Percentiles rank a stretch among this genome's conserved stretches.
phyloP scores from a whole-genome alignment of 371 early-diverging fungal species.

The Cokeromyces recurvatus region DNA sequence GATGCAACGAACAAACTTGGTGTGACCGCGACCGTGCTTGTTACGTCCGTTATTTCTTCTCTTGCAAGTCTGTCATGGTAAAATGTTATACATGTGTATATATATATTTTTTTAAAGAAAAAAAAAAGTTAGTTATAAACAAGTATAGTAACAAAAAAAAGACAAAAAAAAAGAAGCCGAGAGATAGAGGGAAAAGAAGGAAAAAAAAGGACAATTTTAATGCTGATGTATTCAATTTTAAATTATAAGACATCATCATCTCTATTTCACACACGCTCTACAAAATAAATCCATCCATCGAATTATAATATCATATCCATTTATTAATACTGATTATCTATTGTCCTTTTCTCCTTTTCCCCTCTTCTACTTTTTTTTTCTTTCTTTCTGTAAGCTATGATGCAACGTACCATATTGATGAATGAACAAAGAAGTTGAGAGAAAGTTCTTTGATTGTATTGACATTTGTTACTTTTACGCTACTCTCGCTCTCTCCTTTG shows the following conservation, averaged over 20 bases:
- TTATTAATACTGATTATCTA: no score
- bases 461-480: neutral
- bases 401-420: conserved; percentile 28
- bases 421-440: conserved; percentile 31
- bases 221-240: no score
- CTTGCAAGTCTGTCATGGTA: conserved; percentile 76
- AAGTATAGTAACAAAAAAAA: no score
- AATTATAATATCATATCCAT: neutral
- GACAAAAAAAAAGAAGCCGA: no score
- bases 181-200: no score
- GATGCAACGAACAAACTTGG: conserved; percentile 94
- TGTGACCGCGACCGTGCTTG: conserved; percentile 99
- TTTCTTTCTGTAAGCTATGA: neutral
- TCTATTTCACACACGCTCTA: no score
- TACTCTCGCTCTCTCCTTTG: no score
- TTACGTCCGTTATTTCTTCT: conserved; percentile 98
- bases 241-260: no score
- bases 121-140: neutral
- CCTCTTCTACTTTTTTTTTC: neutral
- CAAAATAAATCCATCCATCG: conserved; percentile 5
- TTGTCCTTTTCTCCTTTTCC: neutral
- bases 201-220: neutral
- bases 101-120: neutral
- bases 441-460: conserved; percentile 12
- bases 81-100: neutral